Conservation (phyloP, 2,329 filamentous ascomycete species). For the Tothia fuscella region DNA sequence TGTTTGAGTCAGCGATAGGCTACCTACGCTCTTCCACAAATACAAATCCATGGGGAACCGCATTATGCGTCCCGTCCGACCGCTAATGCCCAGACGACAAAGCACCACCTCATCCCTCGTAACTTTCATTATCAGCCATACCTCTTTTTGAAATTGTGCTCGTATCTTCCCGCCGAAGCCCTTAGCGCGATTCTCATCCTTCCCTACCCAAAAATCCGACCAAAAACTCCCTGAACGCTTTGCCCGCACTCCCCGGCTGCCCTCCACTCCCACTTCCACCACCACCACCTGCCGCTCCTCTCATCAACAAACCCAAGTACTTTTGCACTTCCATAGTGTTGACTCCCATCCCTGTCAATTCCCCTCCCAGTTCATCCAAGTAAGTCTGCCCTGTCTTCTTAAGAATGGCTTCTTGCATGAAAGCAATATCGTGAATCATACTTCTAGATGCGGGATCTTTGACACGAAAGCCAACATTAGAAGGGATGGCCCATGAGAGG, state of each 20-base stretch:
- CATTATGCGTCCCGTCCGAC: too few relatives aligned
- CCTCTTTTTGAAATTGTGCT: too few relatives aligned
- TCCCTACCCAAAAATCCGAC: slow-evolving; percentile 9
- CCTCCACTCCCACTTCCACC: too few relatives aligned
- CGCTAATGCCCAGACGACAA: too few relatives aligned
- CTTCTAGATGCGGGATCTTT: slow-evolving; percentile 81
- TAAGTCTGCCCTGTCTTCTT: slow-evolving; percentile 79
- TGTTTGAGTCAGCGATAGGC: too few relatives aligned
- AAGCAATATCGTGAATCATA: slow-evolving; percentile 77
- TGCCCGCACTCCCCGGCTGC: slow-evolving; percentile 8
- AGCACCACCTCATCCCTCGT: too few relatives aligned
- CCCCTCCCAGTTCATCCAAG: slow-evolving; percentile 53
- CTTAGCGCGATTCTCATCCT: neutral
- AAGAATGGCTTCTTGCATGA: slow-evolving; percentile 80
- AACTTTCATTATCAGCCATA: too few relatives aligned
- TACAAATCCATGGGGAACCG: too few relatives aligned
- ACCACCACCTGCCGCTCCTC: too few relatives aligned
- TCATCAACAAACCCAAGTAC: too few relatives aligned
- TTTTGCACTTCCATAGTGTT: slow-evolving; percentile 51
- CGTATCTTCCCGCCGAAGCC: too few relatives aligned
- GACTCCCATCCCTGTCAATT: slow-evolving; percentile 55
- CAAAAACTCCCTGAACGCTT: slow-evolving; percentile 9
- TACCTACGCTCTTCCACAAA: too few relatives aligned
- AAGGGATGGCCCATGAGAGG: slow-evolving; percentile 79
- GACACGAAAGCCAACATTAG: slow-evolving; percentile 65